Percentiles rank a stretch among this genome's conserved stretches.
Conservation (phyloP, 2,329 filamentous ascomycete species). For the Calonectria pseudoturangicola region DNA sequence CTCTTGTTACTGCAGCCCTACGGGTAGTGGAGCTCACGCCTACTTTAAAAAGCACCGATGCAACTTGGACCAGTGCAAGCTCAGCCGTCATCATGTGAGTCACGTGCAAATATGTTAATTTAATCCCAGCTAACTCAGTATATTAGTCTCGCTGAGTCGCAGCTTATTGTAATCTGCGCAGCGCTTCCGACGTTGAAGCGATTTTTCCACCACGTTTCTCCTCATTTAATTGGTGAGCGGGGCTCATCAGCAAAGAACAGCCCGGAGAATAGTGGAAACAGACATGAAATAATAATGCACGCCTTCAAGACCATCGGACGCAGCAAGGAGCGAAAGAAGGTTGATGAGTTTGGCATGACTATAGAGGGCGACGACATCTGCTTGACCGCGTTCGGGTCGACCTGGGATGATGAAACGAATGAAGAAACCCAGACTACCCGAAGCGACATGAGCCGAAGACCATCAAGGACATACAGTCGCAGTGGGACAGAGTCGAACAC, state of each 20-base stretch:
- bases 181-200: conserved; percentile 41
- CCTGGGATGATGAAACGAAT: not conserved
- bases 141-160: conserved; percentile 41
- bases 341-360: conserved; percentile 20
- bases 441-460: no score
- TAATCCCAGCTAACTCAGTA: not conserved
- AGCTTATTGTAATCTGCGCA: conserved; percentile 45
- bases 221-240: conserved; percentile 17
- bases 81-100: not conserved
- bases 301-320: not conserved
- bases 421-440: no score
- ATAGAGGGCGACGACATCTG: not conserved
- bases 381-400: not conserved
- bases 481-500: no score
- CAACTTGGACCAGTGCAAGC: conserved; percentile 39
- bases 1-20: conserved; percentile 43
- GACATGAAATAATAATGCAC: not conserved
- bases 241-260: conserved; percentile 1
- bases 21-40: conserved; percentile 38
- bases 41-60: conserved; percentile 25
- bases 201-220: conserved; percentile 40
- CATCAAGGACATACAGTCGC: no score
- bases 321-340: not conserved
- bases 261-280: no score
- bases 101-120: not conserved